Evolutionary conservation across 345 rosid species (phyloP), one percentile per base, ranked within the genome.

Genomic region (Pistacia integerrima): DNA sequence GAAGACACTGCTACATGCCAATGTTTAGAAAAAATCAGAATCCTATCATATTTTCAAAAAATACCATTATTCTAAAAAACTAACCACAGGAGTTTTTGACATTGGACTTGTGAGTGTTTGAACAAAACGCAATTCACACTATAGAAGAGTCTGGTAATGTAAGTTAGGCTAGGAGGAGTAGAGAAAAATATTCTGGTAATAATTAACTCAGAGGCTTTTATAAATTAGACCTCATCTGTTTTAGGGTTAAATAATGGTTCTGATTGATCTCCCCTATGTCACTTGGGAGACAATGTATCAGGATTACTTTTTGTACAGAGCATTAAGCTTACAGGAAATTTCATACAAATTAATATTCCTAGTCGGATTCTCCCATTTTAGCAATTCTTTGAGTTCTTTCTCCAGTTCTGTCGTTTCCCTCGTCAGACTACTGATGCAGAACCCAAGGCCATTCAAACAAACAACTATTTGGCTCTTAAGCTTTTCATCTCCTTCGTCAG

Each of bases 361-460:
- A 52, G 77, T 64, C 36, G 91, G 90, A 74, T 84, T 82, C 78
- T 85, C 86, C 79, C 86, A 78, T 83, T 83, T 80, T 66, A 86
- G 60, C 70, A 89, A 75, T 82, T 86, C 85, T 7, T 70, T 74
- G 17, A 88, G 48, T 64, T 82, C 79, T 76, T 89, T 81, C 85
- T 86, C 86, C 14, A 86, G 84, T 72, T 81, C 74, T 61, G 11
- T 61, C 64, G 87, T 83, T 85, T 89, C 97, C 71, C 69, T 82
- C 77, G 84, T 77, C 74, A 92, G 74, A 80, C 67, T 80, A 70
- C 77, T 82, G 46, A 88, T 83, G 90, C 93, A 84, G 81, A 90
- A 93, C 13, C 84, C 88, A 48, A 88, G 66, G 74, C 90, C 81
- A 58, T 86, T 82, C 41, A 84, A 65, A 74, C 83, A 72, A 60